Base-by-base conservation (phyloP, 2,329 filamentous ascomycete species). In the Cladophialophora carrionii region DNA sequence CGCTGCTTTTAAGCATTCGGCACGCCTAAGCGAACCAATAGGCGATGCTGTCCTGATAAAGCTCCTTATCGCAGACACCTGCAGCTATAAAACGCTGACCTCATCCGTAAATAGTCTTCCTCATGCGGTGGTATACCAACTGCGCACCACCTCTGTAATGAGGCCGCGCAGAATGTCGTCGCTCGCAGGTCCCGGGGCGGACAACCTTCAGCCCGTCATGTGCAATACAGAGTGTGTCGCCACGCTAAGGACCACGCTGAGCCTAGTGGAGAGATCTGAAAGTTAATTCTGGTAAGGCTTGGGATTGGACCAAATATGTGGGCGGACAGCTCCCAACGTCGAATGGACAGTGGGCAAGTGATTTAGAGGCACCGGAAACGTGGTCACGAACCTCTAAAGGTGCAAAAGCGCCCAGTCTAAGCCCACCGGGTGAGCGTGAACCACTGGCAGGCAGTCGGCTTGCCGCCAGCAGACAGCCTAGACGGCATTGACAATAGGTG, bases 1-100 rank as follows among this genome's bases (percentile, higher is more conserved):
- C 31, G 57, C 46, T 29, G 57, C 57, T 53, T 60, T 53, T 48
- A 60, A 17, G 14, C 37, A 43, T 20, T 43, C 17, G 6, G 37
- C 5, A 17, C 6, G 4, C 9, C 1, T 31, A 34, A 51, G 43
- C 56, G 56, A 58, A 14, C 56, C 56, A 58, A 58, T 49, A 17
- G 14, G 14, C 56, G 56, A 3, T 17, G 7, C 56, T 4, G n/a
- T 22, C 7, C 20, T 34, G 22, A 49, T 49, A 49, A 58, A 43
- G 56, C 37, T 20, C 20, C 20, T 14, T 58, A 26, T 58, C 56
- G 41, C 56, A 14, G 7, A 3, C 12, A 24, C 12, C 20, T 12
- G 24, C 43, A 17, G 14, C 26, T 14, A 48, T n/a, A 17, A 14
- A n/a, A 31, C 4, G 22, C 56, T n/a, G 48, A 58, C 56, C 31